phyloP scores from a whole-genome alignment of 805 yeast species.

The Starmerella sp. region DNA sequence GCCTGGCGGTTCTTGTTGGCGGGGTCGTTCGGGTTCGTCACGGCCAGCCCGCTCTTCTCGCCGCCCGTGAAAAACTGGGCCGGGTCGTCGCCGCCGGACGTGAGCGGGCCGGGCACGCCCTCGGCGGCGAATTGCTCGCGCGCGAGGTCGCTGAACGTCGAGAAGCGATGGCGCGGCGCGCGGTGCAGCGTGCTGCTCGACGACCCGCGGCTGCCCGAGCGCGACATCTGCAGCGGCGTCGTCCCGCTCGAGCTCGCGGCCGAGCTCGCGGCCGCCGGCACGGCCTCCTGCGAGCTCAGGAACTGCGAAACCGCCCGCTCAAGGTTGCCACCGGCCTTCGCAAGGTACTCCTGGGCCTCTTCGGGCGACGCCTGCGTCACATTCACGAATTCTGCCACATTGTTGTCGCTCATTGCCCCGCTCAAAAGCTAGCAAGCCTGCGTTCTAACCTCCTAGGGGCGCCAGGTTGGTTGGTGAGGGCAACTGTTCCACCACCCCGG shows the following conservation, averaged over 20 bases:
- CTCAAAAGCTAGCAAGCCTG: background rate
- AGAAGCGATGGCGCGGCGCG: slow-evolving; percentile 20
- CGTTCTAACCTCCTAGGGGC: background rate
- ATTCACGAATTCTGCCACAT: slow-evolving; percentile 25
- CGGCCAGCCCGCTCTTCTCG: slow-evolving; percentile 65
- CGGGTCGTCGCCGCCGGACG: slow-evolving; percentile 26
- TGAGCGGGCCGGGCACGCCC: background rate
- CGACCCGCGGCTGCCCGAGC: slow-evolving; percentile 2
- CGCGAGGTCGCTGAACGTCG: slow-evolving; percentile 26
- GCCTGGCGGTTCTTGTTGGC: background rate
- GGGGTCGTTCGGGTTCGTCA: slow-evolving; percentile 50
- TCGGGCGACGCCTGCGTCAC: slow-evolving; percentile 32
- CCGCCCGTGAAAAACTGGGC: slow-evolving; percentile 45
- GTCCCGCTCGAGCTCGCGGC: background rate
- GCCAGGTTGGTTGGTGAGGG: background rate
- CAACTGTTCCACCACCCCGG: background rate
- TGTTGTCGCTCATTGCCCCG: slow-evolving; percentile 7
- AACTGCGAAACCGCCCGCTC: slow-evolving; percentile 18
- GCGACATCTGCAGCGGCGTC: slow-evolving; percentile 1
- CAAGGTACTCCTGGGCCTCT: slow-evolving; percentile 34
- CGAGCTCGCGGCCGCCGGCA: background rate
- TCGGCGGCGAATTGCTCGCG: slow-evolving; percentile 6
- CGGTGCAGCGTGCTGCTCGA: slow-evolving; percentile 4
- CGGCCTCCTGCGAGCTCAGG: slow-evolving; percentile 10
- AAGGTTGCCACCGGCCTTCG: slow-evolving; percentile 28